Conservation (phyloP, 192 early-diverging fungal species). For the Dissophora ornata region DNA sequence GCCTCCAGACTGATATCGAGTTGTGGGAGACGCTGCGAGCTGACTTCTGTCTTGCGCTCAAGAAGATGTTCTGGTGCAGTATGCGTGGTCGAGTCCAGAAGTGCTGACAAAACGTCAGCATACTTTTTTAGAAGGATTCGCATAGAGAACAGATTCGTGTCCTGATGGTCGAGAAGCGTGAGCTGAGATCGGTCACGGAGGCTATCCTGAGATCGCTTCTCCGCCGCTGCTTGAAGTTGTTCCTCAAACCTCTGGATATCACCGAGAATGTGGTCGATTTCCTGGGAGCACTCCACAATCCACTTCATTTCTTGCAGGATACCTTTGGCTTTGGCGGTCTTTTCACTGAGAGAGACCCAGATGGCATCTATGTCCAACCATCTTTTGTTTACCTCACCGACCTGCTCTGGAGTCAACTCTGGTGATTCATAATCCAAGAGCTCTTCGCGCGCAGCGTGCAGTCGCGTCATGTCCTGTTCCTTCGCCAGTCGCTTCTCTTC, state of each 20-base stretch:
- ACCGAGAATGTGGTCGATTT: slow-evolving; percentile 33
- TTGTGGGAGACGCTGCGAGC: slow-evolving; percentile 7
- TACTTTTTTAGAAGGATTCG: slow-evolving; percentile 21
- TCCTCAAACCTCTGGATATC: slow-evolving; percentile 39
- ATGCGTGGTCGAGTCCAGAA: slow-evolving; percentile 24
- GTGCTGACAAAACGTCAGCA: slow-evolving; percentile 3
- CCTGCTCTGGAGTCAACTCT: slow-evolving; percentile 34
- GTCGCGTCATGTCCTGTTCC: slow-evolving; percentile 6
- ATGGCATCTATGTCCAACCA: slow-evolving; percentile 32
- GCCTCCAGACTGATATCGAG: slow-evolving; percentile 5
- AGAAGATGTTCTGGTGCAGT: slow-evolving; percentile 28
- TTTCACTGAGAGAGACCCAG: slow-evolving; percentile 20
- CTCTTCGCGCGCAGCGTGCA: slow-evolving; percentile 37
- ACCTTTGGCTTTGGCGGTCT: slow-evolving; percentile 15
- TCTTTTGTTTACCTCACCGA: slow-evolving; percentile 22
- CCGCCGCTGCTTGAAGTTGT: slow-evolving; percentile 25
- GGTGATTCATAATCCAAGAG: slow-evolving; percentile 40
- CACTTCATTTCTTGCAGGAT: slow-evolving; percentile 41
- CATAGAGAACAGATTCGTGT: slow-evolving; percentile 29
- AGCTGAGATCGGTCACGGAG: slow-evolving; percentile 26
- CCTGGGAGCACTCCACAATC: slow-evolving; percentile 45
- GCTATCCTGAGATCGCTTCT: slow-evolving; percentile 38
- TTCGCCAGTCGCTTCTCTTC: slow-evolving; percentile 11
- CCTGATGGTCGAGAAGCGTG: slow-evolving; percentile 27
- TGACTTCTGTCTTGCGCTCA: slow-evolving; percentile 7